Percentiles rank a stretch among this genome's conserved stretches.
phyloP scores from a whole-genome alignment of 495 filamentous ascomycete species.

The Jackrogersella multiformis region DNA sequence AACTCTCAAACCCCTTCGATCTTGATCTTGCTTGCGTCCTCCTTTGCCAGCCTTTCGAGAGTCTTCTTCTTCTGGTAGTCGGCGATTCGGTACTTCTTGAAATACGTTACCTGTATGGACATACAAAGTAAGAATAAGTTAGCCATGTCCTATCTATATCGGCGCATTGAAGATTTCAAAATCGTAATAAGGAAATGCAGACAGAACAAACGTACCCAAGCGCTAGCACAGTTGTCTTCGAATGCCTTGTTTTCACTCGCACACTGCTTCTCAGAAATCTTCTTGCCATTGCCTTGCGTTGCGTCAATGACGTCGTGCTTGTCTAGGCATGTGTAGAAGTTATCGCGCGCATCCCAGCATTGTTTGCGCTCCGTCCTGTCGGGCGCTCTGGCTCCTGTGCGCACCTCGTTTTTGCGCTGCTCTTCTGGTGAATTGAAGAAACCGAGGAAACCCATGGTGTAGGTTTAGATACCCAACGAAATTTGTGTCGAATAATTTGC shows the following conservation, averaged over 20 bases:
- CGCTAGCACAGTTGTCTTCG: conserved; percentile 76
- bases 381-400: conserved; percentile 74
- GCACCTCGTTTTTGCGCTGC: conserved; percentile 61
- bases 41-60: conserved; percentile 77
- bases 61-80: conserved; percentile 85
- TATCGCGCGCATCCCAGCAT: conserved; percentile 89
- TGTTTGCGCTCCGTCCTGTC: conserved; percentile 76
- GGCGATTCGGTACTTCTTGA: conserved; percentile 94
- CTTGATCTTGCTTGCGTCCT: conserved; percentile 79
- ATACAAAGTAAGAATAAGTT: neutral
- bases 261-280: conserved; percentile 71
- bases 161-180: neutral
- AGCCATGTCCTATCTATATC: neutral
- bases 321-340: conserved; percentile 87
- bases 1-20: too few species aligned
- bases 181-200: neutral
- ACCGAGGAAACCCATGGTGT: conserved; percentile 57
- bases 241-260: conserved; percentile 70
- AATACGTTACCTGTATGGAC: conserved; percentile 88
- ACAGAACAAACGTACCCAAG: conserved; percentile 71
- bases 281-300: conserved; percentile 71
- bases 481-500: neutral
- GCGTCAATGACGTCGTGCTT: conserved; percentile 81
- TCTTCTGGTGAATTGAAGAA: conserved; percentile 55
- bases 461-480: neutral